These are phyloP conservation scores for Coprinopsis cinerea DNA, from an alignment of 768 basidiomycete genomes.

Conservation along the genomic window DNA sequence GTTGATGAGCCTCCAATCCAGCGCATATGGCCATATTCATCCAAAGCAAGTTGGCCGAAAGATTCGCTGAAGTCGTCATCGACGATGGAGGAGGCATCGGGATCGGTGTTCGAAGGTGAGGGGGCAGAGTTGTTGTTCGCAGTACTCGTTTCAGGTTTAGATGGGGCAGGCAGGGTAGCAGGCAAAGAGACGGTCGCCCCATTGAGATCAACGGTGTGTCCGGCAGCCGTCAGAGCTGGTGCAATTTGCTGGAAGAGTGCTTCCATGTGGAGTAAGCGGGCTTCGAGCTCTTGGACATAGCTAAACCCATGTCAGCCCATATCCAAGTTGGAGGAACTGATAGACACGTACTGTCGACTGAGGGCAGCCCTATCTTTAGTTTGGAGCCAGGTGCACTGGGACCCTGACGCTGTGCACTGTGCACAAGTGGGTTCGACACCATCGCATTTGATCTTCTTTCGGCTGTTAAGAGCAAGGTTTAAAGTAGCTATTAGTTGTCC, in stretches of 20 bases:
- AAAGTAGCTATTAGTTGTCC: conserved; percentile 11
- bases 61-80: conserved; percentile 75
- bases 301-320: conserved; percentile 30
- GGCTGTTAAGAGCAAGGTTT: conserved; percentile 36
- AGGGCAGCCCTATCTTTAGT: conserved; percentile 87
- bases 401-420: conserved; percentile 68
- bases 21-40: conserved; percentile 85
- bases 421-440: conserved; percentile 83
- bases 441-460: conserved; percentile 94
- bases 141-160: conserved; percentile 27
- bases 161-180: conserved; percentile 27
- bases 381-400: conserved; percentile 84
- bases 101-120: not conserved
- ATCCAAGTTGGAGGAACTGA: conserved; percentile 2
- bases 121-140: conserved; percentile 35
- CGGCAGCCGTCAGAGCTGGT: conserved; percentile 43
- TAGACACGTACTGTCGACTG: conserved; percentile 72
- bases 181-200: conserved; percentile 34
- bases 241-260: conserved; percentile 77
- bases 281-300: conserved; percentile 90
- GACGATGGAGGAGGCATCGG: conserved; percentile 19
- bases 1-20: conserved; percentile 92
- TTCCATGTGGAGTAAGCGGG: conserved; percentile 84
- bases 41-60: conserved; percentile 81
- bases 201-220: conserved; percentile 44